Evolutionary conservation across 495 filamentous ascomycete species (phyloP), one percentile per base, ranked within the genome.

Genomic region (Endocarpon pusillum): DNA sequence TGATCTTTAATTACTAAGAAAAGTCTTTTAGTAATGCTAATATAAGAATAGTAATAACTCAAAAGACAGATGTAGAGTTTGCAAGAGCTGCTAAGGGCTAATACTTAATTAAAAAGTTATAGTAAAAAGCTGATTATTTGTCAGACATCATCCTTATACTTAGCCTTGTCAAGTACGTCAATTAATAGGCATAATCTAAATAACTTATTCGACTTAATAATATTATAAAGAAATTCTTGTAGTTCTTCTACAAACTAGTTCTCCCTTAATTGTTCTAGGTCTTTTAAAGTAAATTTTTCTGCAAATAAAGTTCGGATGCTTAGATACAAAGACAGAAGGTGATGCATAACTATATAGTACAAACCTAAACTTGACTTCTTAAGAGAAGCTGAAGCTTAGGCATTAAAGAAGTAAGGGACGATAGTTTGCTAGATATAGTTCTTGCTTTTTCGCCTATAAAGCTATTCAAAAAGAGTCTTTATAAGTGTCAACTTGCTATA

Each of bases 401-500:
- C 63, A 22, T 67, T 57, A 44, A 69, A 71, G 51, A 69, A 71
- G 37, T 67, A 69, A 0, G 55, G 67, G 4, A 58, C 35, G 2
- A 46, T 46, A 10, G 56, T 34, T 25, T 27, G 28, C 14, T 41
- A 5, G 3, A 26, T 12, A 26, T 12, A 9, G 12, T 40, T 37
- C n/a, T 14, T 12, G 28, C 10, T 9, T 34, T 41, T 4, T 30
- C 46, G 47, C 19, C 45, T 42, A 0, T 52, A 26, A 21, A 34
- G 16, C 28, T 51, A 57, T 1, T 48, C 43, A 34, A 57, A 58
- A n/a, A n/a, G n/a, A n/a, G n/a, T n/a, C 24, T 67, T 68, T 58
- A 71, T 67, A 2, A 64, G 40, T 3, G 57, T 62, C 9, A 67
- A 72, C 42, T 72, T 73, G 4, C 69, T 67, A 12, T 56, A 46